A percentile compares a stretch with the other conserved stretches of the same genome.
Conservation (phyloP, 768 basidiomycete genomes). For the Exidia glandulosa region DNA sequence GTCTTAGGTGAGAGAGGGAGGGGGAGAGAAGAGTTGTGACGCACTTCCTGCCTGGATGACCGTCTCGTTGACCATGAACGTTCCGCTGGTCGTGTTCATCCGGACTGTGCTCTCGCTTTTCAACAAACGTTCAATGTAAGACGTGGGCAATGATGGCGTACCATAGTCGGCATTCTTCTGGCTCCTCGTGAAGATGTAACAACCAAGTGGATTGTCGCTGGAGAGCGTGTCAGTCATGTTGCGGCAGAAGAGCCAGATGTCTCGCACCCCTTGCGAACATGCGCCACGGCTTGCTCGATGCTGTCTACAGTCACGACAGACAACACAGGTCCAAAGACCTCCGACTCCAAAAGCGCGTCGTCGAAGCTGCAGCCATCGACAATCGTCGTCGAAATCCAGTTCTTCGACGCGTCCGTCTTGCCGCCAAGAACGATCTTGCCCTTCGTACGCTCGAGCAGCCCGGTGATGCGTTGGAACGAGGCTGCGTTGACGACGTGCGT, state of each 20-base stretch:
- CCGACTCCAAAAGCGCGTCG: conserved; percentile 75
- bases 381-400: conserved; percentile 64
- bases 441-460: conserved; percentile 51
- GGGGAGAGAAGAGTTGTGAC: conserved; percentile 10
- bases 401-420: conserved; percentile 38
- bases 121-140: background rate
- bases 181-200: conserved; percentile 68
- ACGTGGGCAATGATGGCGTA: conserved; percentile 13
- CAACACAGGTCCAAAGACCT: conserved; percentile 76
- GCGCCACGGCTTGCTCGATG: conserved; percentile 61
- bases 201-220: conserved; percentile 62
- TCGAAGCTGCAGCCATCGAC: conserved; percentile 48
- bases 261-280: conserved; percentile 50
- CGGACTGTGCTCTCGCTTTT: conserved; percentile 52
- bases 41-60: conserved; percentile 49
- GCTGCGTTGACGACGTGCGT: conserved; percentile 40
- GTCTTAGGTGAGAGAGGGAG: background rate
- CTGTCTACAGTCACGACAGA: conserved; percentile 63
- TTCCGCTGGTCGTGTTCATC: conserved; percentile 60
- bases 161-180: conserved; percentile 49
- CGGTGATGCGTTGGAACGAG: conserved; percentile 51
- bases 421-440: conserved; percentile 61
- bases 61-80: conserved; percentile 57
- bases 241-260: conserved; percentile 3
- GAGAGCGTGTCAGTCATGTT: background rate